These are phyloP conservation scores for Hygrophila difformis DNA, from an alignment of 257 asterid genomes.

Conservation along the genomic window DNA sequence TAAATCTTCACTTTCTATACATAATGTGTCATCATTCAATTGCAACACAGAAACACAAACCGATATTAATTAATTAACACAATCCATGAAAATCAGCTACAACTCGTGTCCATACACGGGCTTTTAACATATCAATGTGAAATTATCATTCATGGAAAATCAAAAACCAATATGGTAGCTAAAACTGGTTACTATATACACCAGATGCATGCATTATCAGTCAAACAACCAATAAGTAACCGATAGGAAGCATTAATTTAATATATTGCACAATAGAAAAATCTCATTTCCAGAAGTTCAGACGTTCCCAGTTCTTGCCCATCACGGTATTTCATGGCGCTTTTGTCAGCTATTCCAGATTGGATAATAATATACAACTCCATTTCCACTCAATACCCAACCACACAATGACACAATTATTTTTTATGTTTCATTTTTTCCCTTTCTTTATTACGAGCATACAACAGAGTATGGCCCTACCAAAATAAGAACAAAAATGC, in stretches of 20 bases:
- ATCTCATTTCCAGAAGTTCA: slow-evolving; percentile 6
- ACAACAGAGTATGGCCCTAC: slow-evolving; percentile 30
- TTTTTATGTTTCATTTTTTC: too few species aligned
- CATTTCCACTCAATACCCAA: slow-evolving; percentile 12
- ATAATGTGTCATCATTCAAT: not conserved
- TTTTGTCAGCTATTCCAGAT: slow-evolving; percentile 17
- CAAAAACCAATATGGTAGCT: not conserved
- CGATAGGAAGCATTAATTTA: not conserved
- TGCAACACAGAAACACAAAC: not conserved
- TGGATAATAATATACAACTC: slow-evolving; percentile 11
- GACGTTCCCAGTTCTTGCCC: slow-evolving; percentile 20
- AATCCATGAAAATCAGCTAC: slow-evolving; percentile 7
- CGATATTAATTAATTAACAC: not conserved
- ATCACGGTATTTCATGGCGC: slow-evolving; percentile 11
- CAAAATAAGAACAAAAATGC: slow-evolving; percentile 9
- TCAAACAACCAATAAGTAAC: slow-evolving; percentile 1
- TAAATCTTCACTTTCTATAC: not conserved
- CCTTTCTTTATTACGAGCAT: slow-evolving; percentile 4
- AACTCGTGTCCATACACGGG: not conserved
- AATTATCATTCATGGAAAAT: slow-evolving; percentile 6
- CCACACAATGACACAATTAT: too few species aligned
- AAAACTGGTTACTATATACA: not conserved
- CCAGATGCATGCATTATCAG: not conserved
- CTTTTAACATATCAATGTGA: not conserved
- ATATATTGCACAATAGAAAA: too few species aligned